A percentile compares a stretch with the other conserved stretches of the same genome.
Conservation (phyloP, 2,329 filamentous ascomycete species). For the Stenocarpella maydis region DNA sequence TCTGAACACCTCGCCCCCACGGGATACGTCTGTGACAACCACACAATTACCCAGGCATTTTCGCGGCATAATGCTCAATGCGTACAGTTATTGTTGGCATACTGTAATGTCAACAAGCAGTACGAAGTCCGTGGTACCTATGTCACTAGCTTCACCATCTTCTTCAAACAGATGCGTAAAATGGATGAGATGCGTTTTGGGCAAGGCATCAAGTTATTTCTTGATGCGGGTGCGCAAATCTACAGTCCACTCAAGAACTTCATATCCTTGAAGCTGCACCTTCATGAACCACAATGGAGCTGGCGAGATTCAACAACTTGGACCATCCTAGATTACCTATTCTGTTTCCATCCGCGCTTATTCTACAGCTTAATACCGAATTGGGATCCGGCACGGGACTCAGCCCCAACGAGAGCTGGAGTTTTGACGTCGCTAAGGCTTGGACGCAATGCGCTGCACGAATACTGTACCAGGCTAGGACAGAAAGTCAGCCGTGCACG, state of each 20-base stretch:
- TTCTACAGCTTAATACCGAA: not conserved
- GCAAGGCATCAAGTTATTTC: not conserved
- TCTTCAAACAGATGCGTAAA: not conserved
- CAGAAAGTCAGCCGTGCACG: not conserved
- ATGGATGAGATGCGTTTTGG: not conserved
- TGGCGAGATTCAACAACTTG: not conserved
- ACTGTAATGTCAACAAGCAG: not conserved
- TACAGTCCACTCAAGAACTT: not conserved
- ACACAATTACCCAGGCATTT: not conserved
- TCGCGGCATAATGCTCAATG: not conserved
- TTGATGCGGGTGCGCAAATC: not conserved
- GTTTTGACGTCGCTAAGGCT: not conserved
- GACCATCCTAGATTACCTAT: not conserved
- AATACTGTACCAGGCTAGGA: not conserved
- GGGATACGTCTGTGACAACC: not conserved
- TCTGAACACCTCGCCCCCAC: not conserved
- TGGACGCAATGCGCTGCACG: not conserved
- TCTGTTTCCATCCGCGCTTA: not conserved
- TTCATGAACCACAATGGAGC: too few relatives aligned
- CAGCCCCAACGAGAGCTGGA: not conserved
- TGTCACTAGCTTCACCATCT: not conserved
- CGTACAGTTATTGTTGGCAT: not conserved
- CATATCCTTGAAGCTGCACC: too few relatives aligned
- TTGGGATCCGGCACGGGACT: not conserved
- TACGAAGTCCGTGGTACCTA: rapidly evolving